Conservation (phyloP, 768 basidiomycete species). For the Xerocomellus dryophilus region DNA sequence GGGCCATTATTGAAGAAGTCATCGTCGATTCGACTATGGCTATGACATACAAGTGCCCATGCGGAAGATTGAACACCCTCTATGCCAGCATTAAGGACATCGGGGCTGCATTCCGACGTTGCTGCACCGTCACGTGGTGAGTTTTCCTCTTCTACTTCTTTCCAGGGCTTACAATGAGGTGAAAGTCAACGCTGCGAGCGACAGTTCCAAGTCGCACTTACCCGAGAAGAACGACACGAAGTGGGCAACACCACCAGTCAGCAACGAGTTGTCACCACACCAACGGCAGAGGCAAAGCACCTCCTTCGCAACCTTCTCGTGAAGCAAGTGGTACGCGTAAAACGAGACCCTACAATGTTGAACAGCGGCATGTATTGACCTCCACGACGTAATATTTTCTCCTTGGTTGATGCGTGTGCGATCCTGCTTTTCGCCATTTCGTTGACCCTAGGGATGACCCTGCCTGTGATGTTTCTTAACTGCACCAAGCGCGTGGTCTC, state of each 20-base stretch:
- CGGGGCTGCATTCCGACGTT: background rate
- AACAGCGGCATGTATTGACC: background rate
- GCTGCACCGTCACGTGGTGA: slow-evolving; percentile 1
- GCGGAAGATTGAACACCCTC: background rate
- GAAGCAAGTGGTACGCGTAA: background rate
- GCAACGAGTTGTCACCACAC: no score
- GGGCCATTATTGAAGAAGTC: slow-evolving; percentile 1
- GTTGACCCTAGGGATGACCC: no score
- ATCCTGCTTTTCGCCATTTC: no score
- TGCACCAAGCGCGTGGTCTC: no score
- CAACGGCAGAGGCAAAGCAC: background rate
- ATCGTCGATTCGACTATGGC: background rate
- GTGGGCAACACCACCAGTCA: background rate
- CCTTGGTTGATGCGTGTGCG: background rate
- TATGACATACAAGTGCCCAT: no score
- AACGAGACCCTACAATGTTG: background rate
- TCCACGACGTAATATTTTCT: background rate
- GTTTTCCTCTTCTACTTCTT: background rate
- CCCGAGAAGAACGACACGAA: accelerated
- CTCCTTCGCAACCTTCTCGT: slow-evolving; percentile 5
- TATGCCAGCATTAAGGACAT: background rate
- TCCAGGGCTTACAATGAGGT: background rate
- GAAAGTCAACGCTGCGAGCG: slow-evolving; percentile 2
- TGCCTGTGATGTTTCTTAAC: no score
- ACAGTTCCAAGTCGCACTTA: background rate